A percentile compares a stretch with the other conserved stretches of the same genome.
Conservation (phyloP, 805 yeast species). For the Tetrapisispora fleetii region DNA sequence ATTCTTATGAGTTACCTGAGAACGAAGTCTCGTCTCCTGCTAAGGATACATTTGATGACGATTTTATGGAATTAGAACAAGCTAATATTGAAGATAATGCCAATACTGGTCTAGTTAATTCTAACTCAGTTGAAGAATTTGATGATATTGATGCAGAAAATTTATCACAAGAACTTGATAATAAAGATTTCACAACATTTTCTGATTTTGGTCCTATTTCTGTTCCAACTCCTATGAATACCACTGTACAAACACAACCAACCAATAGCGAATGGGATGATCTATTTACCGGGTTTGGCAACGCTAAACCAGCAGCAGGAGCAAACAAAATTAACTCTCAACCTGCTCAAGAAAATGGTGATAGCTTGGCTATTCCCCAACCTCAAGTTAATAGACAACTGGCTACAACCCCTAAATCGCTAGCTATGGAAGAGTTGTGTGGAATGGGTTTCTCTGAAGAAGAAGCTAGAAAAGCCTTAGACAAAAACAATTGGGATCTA, state of each 20-base stretch:
- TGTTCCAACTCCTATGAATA: slow-evolving; percentile 1
- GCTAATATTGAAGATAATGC: slow-evolving; percentile 32
- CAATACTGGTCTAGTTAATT: slow-evolving; percentile 9
- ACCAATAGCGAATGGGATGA: slow-evolving; percentile 86
- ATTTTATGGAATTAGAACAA: slow-evolving; percentile 36
- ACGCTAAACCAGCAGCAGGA: slow-evolving; percentile 17
- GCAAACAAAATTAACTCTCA: background rate
- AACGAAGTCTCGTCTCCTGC: slow-evolving; percentile 2
- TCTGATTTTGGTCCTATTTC: background rate
- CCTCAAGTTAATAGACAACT: slow-evolving; percentile 22
- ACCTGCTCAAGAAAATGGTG: background rate
- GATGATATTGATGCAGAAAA: slow-evolving; percentile 21
- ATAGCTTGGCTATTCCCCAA: slow-evolving; percentile 2
- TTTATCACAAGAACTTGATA: slow-evolving; percentile 18
- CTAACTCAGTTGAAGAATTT: slow-evolving; percentile 19
- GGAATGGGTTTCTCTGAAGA: slow-evolving; percentile 81
- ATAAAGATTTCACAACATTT: slow-evolving; percentile 16
- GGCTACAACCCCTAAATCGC: slow-evolving; percentile 38
- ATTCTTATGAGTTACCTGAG: background rate
- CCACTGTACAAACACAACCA: slow-evolving; percentile 6
- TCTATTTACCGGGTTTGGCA: slow-evolving; percentile 81
- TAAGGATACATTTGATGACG: slow-evolving; percentile 32
- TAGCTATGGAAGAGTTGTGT: slow-evolving; percentile 65
- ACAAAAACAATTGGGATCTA: slow-evolving; percentile 60
- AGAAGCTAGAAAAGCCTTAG: slow-evolving; percentile 59